These are phyloP conservation scores for Austroboletus festivus DNA, from an alignment of 768 basidiomycete species.

Conservation along the genomic window DNA sequence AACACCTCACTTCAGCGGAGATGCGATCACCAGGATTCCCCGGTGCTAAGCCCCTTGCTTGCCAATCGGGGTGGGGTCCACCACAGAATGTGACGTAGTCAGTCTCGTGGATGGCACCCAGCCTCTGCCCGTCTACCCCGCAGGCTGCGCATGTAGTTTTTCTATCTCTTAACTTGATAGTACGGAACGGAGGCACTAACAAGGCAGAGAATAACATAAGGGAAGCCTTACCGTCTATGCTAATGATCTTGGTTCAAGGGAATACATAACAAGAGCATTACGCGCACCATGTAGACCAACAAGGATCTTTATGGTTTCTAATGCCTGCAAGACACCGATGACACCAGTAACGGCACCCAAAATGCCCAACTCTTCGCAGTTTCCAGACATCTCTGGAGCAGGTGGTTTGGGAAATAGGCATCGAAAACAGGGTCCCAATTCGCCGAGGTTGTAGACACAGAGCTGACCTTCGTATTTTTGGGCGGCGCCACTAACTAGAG, in stretches of 20 bases:
- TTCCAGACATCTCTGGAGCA: conserved; percentile 56
- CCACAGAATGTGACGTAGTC: conserved; percentile 92
- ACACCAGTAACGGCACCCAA: conserved; percentile 86
- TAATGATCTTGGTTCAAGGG: conserved; percentile 3
- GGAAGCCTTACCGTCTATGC: conserved; percentile 55
- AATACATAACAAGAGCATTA: background rate
- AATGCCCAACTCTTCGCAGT: conserved; percentile 88
- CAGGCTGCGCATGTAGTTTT: conserved; percentile 76
- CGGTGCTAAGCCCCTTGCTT: conserved; percentile 45
- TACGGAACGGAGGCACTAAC: conserved; percentile 68
- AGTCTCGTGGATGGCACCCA: conserved; percentile 48
- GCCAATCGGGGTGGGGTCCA: conserved; percentile 65
- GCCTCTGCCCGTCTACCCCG: conserved; percentile 45
- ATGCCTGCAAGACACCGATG: conserved; percentile 86
- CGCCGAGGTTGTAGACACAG: conserved; percentile 66
- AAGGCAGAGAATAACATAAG: conserved; percentile 77
- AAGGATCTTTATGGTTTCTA: conserved; percentile 82
- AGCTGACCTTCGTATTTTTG: conserved; percentile 83
- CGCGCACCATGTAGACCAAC: conserved; percentile 60
- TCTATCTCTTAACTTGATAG: conserved; percentile 72
- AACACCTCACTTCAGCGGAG: conserved; percentile 38
- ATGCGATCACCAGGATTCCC: conserved; percentile 43
- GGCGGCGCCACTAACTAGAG: conserved; percentile 91
- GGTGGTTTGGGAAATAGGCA: conserved; percentile 89
- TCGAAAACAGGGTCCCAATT: conserved; percentile 84